Base-by-base conservation (phyloP, 495 filamentous ascomycete genomes). In the Hypoxylon crocopeplum region DNA sequence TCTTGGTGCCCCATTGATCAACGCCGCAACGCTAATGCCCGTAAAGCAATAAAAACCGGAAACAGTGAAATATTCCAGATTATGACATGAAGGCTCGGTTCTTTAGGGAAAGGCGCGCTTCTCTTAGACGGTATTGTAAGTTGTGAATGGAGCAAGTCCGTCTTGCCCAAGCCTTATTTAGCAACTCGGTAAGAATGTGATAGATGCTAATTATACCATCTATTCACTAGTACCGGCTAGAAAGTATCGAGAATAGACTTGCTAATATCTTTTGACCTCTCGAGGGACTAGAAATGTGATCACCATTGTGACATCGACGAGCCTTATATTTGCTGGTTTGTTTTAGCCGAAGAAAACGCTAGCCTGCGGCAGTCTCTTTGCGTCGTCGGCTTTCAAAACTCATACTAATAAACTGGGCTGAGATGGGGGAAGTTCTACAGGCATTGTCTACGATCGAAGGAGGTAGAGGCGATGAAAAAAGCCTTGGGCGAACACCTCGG, bases 11-110 rank as follows among this genome's bases (percentile, higher is more conserved):
- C 47, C 34, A 51, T 45, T 17, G 55, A 51, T 33, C 25, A 46
- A 46, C 41, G 46, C 46, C 47, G 47, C 40, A 34, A 46, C 38
- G 49, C 61, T 55, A 55, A 59, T 40, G 22, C 22, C 34, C 50
- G 13, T 13, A 33, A 32, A n/a, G 44, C 27, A 36, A n/a, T n/a
- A 34, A 48, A 42, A 64, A 42, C 24, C 46, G 34, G 46, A 55
- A 40, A 49, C 13, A 25, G 19, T 47, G 25, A 33, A 7, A 15
- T 27, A 27, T 58, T 38, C 2, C 36, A 58, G 24, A 49, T 39
- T 20, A 19, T 42, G 36, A 21, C 15, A 48, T 50, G 20, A 27
- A 45, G 41, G 29, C 58, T 49, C 27, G 7, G 38, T 36, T 44
- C 30, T 41, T 42, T 36, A 15, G 25, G 20, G 48, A 25, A 49